Conservation (phyloP, 2,329 filamentous ascomycete species). For the Calonectria pseudoturangicola region DNA sequence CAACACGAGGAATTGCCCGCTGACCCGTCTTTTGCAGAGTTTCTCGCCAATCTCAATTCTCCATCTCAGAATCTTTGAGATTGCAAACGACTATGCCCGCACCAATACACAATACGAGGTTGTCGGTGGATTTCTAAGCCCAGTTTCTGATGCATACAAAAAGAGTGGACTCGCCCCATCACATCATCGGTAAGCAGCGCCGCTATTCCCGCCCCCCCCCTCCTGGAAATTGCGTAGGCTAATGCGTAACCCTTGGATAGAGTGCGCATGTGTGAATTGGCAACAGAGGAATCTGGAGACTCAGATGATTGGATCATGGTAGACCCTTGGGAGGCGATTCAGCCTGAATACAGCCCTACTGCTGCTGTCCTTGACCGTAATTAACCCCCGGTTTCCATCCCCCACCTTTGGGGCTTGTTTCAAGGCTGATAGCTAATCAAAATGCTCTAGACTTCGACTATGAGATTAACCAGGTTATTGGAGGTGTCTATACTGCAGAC, state of each 20-base stretch:
- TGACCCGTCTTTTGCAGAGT: constrained; percentile 3
- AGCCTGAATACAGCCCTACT: constrained; percentile 10
- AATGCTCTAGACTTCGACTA: constrained; percentile 1
- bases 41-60: constrained; percentile 20
- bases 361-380: constrained; percentile 16
- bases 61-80: constrained; percentile 19
- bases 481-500: constrained; percentile 13
- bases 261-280: constrained; percentile 23
- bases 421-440: neutral
- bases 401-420: neutral
- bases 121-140: constrained; percentile 22
- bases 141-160: constrained; percentile 21
- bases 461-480: constrained; percentile 9
- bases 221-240: constrained; percentile 11
- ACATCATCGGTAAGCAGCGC: constrained; percentile 15
- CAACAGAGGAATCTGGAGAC: constrained; percentile 17
- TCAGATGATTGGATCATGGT: constrained; percentile 21
- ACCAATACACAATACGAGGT: constrained; percentile 22
- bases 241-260: neutral
- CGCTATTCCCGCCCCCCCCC: constrained; percentile 10
- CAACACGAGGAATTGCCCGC: neutral
- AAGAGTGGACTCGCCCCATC: constrained; percentile 25
- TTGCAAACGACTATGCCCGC: constrained; percentile 20
- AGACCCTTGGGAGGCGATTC: constrained; percentile 17
- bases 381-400: neutral